Base-by-base conservation (phyloP, 1,139 yeast genomes). In the Komagataea norvegica region DNA sequence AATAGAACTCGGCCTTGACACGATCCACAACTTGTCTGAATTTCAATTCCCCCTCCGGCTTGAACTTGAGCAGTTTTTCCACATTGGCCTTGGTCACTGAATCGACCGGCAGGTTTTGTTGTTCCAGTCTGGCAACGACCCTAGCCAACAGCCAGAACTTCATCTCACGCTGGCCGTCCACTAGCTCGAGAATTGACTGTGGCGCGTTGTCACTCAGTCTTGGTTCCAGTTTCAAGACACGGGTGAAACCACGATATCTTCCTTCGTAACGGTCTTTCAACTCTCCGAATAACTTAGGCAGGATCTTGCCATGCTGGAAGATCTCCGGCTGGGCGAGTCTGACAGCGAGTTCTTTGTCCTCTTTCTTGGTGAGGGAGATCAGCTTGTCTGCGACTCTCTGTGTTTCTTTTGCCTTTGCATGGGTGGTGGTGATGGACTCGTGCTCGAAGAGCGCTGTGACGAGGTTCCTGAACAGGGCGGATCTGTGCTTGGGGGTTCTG, bases 141-240 rank as follows among this genome's bases (percentile, higher is more conserved):
- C 86, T 77, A 19, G 95, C 96, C 16, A 78, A 72, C 55, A 77
- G 67, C 77, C 94, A 84, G 49, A 79, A 74, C 52, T 81, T 77
- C 67, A 85, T 72, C 56, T 87, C 95, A 49, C 77, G 73, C 22
- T 74, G 74, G 10, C 83, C 79, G 50, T 85, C 96, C 2, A 91
- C 95, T 37, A 93, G 68, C 61, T 93, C 98, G 40, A 93, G 59
- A 13, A 91, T 80, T 2, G 94, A 80, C 71, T 85, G 91, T 17
- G 93, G 91, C 0, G 97, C 96, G 47, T 81, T 83, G 59, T 93
- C 98, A 49, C 91, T 93, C 37, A 82, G 62, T 51, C 98, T 72
- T 23, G 93, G 88, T 60, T 91, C 97, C 46, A 93, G 67, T 52
- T 77, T 79, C 49, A 89, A 65, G 42, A 89, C 77, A 48, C 98